These are phyloP conservation scores for Nitzschia sp. DNA, from an alignment of 108 stramenopile species.

Conservation along the genomic window DNA sequence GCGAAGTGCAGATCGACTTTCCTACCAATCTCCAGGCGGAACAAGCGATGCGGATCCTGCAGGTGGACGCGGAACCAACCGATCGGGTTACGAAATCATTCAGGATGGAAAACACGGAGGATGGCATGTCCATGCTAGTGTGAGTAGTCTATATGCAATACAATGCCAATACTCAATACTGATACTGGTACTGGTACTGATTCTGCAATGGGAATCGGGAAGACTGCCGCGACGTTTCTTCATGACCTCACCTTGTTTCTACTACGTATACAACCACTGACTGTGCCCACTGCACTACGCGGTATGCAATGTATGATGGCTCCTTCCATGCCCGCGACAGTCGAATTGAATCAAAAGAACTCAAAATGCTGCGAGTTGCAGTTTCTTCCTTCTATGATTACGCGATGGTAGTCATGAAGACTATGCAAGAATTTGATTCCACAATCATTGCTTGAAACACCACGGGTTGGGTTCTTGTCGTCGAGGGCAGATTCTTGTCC, in stretches of 20 bases:
- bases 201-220: not conserved
- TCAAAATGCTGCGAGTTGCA: slow-evolving; percentile 82
- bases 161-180: no score
- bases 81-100: slow-evolving; percentile 66
- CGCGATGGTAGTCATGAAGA: slow-evolving; percentile 70
- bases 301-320: no score
- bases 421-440: slow-evolving; percentile 71
- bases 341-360: slow-evolving; percentile 68
- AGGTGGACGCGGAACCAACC: slow-evolving; percentile 70
- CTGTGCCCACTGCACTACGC: not conserved
- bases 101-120: slow-evolving; percentile 25
- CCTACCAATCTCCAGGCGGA: slow-evolving; percentile 56
- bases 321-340: slow-evolving; percentile 17
- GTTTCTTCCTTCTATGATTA: slow-evolving; percentile 84
- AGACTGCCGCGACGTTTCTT: not conserved
- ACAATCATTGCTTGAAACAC: not conserved
- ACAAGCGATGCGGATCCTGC: slow-evolving; percentile 52
- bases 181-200: not conserved
- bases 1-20: slow-evolving; percentile 59
- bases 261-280: not conserved
- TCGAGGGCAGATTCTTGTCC: no score
- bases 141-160: no score
- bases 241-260: not conserved
- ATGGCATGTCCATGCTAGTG: slow-evolving; percentile 19
- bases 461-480: no score